Conservation (phyloP, 2,329 filamentous ascomycete genomes). For the Colletotrichum zoysiae region DNA sequence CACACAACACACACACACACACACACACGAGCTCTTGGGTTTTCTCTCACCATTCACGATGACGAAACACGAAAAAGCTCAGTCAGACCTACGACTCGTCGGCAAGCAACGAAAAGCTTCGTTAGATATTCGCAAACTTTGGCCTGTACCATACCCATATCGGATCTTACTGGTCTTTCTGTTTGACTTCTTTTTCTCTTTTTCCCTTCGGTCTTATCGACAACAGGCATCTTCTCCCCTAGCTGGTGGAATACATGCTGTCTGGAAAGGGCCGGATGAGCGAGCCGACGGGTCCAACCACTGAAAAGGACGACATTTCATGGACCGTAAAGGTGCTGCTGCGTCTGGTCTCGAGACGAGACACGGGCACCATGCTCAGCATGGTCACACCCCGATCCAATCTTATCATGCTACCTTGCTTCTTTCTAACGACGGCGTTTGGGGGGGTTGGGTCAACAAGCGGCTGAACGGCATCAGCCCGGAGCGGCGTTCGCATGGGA, state of each 20-base stretch:
- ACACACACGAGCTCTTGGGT: slow-evolving; percentile 11
- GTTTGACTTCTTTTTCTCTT: slow-evolving; percentile 40
- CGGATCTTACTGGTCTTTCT: slow-evolving; percentile 41
- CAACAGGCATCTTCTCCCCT: slow-evolving; percentile 33
- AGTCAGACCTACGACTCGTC: slow-evolving; percentile 35
- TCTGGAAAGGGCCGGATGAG: slow-evolving; percentile 34
- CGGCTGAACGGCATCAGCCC: slow-evolving; percentile 40
- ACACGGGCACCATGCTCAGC: slow-evolving; percentile 7
- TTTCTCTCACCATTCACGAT: slow-evolving; percentile 32
- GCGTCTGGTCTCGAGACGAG: slow-evolving; percentile 20
- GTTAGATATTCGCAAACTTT: slow-evolving; percentile 42
- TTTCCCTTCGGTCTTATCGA: slow-evolving; percentile 39
- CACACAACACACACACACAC: too few relatives aligned
- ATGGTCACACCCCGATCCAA: slow-evolving; percentile 34
- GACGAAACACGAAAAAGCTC: slow-evolving; percentile 36
- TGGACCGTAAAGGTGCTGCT: slow-evolving; percentile 11
- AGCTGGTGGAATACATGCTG: slow-evolving; percentile 33
- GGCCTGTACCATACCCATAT: slow-evolving; percentile 41
- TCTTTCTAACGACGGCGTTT: slow-evolving; percentile 40
- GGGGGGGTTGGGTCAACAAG: slow-evolving; percentile 24
- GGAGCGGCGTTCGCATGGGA: slow-evolving; percentile 39
- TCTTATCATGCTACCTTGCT: slow-evolving; percentile 37
- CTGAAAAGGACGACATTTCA: slow-evolving; percentile 19
- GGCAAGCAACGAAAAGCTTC: slow-evolving; percentile 36
- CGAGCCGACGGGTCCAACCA: slow-evolving; percentile 31